Conservation (phyloP, 495 filamentous ascomycete genomes). For the Lepraria neglecta region DNA sequence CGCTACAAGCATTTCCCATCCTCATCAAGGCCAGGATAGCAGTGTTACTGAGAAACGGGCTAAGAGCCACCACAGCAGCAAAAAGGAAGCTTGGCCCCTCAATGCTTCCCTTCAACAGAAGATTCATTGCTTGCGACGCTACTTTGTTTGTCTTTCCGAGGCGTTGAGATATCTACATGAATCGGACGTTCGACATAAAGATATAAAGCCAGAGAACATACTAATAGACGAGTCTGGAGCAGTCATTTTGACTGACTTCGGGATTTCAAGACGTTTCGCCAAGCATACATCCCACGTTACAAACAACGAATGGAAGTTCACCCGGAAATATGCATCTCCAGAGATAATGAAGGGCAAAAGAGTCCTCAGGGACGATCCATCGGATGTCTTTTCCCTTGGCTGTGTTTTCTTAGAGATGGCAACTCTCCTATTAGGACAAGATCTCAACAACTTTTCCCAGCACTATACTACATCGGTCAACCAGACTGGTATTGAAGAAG, state of each 20-base stretch:
- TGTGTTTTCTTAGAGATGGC: slow-evolving; percentile 16
- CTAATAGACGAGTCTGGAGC: slow-evolving; percentile 34
- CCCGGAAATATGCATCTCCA: slow-evolving; percentile 10
- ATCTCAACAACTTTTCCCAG: neutral
- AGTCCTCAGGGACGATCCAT: neutral
- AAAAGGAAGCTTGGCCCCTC: neutral
- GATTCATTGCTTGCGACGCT: slow-evolving; percentile 12
- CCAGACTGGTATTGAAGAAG: neutral
- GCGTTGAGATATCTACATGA: slow-evolving; percentile 39
- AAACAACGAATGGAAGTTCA: slow-evolving; percentile 3
- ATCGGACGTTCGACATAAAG: slow-evolving; percentile 38
- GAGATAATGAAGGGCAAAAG: slow-evolving; percentile 2
- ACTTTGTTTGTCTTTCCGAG: slow-evolving; percentile 23
- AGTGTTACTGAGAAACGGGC: neutral
- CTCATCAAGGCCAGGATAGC: neutral
- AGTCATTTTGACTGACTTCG: slow-evolving; percentile 42
- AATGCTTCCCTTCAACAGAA: neutral
- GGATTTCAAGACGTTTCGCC: slow-evolving; percentile 37
- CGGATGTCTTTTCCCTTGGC: slow-evolving; percentile 17
- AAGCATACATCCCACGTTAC: slow-evolving; percentile 23
- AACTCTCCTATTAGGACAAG: neutral
- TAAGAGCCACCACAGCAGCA: neutral
- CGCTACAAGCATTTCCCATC: neutral
- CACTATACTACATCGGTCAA: neutral
- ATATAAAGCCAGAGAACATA: slow-evolving; percentile 46